Base-by-base conservation (phyloP, 805 yeast genomes). In the Metschnikowia drakensbergensis region DNA sequence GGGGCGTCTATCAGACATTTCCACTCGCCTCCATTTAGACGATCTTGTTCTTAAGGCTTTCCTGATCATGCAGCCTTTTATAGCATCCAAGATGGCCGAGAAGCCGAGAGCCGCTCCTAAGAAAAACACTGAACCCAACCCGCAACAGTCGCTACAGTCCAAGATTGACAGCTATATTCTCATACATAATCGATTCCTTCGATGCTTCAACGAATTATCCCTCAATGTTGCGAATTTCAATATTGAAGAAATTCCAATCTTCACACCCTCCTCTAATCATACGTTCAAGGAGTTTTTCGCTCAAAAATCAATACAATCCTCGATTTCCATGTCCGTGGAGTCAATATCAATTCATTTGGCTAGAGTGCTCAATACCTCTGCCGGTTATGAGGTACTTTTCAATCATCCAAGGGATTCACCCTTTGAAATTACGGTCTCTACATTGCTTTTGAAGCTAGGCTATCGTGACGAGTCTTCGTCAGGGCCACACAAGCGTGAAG, bases 321-420 rank as follows among this genome's bases (percentile, higher is more conserved):
- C n/a, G 46, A 52, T 6, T 34, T 38, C 46, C 29, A 29, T 47
- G 22, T 45, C 57, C 1, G 47, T 54, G 26, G 46, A 53, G 30
- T 42, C 58, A 1, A 30, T 47, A 3, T 46, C 59, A 3, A 29
- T 54, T 4, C 50, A 53, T 23, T 37, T 51, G 10, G 51, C 45
- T 2, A 37, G 51, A 13, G 28, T 56, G 4, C 25, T 41, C 7
- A 40, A 54, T 8, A 37, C 33, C 6, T 47, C 53, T 8, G 75
- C 77, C 3, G 77, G 77, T 0, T 73, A 65, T 51, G 71, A 69
- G 36, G 66, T 66, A 5, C 56, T 70, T 13, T 73, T 72, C 54
- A 62, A 67, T 42, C 55, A 67, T 2, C 36, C 47, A 1, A 38
- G 47, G 3, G 74, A 71, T 45, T 47, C 45, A 6, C 76, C 77